These are phyloP conservation scores for Exserohilum turcica DNA, from an alignment of 2,329 filamentous ascomycete genomes.

Conservation along the genomic window DNA sequence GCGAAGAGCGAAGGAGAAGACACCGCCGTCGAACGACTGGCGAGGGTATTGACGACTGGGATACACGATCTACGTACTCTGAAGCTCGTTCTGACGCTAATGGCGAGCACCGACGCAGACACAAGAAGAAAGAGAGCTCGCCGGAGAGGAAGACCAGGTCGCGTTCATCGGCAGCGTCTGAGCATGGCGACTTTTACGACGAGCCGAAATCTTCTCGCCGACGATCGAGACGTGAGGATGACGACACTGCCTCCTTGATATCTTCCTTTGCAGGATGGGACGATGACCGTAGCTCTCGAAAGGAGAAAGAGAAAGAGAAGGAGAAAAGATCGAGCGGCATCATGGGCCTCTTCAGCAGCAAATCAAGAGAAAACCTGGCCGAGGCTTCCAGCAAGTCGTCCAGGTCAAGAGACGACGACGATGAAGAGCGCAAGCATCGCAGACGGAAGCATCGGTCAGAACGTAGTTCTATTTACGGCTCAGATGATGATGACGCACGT, in stretches of 20 bases:
- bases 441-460: constrained; percentile 52
- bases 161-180: constrained; percentile 46
- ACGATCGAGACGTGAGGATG: constrained; percentile 51
- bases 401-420: constrained; percentile 43
- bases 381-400: constrained; percentile 43
- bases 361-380: constrained; percentile 48
- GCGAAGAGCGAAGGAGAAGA: constrained; percentile 36
- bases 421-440: constrained; percentile 50
- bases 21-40: constrained; percentile 45
- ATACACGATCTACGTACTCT: constrained; percentile 48
- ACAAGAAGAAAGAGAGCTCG: constrained; percentile 41
- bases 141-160: constrained; percentile 30
- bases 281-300: constrained; percentile 45
- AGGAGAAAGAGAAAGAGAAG: constrained; percentile 40
- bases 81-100: constrained; percentile 45
- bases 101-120: constrained; percentile 42
- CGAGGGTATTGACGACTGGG: constrained; percentile 47
- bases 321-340: constrained; percentile 54
- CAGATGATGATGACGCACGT: constrained; percentile 46
- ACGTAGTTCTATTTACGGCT: constrained; percentile 47
- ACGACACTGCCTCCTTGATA: constrained; percentile 50
- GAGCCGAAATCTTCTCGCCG: constrained; percentile 47
- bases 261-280: constrained; percentile 49
- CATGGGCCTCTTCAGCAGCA: constrained; percentile 55
- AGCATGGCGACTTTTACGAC: constrained; percentile 49